Conservation (phyloP, 768 basidiomycete genomes). For the Collybia sordida region DNA sequence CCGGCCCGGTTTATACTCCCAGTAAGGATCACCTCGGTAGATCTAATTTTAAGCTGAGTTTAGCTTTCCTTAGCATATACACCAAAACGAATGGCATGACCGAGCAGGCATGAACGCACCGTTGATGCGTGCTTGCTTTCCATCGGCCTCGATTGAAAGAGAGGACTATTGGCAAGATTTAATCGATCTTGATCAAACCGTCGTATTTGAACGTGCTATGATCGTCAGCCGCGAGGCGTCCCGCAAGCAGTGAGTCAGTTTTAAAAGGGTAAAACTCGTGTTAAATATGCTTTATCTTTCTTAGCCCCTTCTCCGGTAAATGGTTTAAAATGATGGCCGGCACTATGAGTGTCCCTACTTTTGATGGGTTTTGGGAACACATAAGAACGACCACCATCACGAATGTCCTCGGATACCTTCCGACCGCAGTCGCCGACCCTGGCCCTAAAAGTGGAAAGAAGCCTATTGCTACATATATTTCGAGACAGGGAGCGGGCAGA, state of each 20-base stretch:
- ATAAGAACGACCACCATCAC: slow-evolving; percentile 25
- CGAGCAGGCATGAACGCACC: slow-evolving; percentile 15
- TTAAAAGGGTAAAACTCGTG: no score
- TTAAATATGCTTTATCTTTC: not conserved
- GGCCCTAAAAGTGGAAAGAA: no score
- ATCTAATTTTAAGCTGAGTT: not conserved
- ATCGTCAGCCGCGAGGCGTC: slow-evolving; percentile 66
- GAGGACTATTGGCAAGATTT: slow-evolving; percentile 66
- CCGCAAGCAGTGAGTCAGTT: slow-evolving; percentile 37
- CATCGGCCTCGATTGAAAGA: slow-evolving; percentile 55
- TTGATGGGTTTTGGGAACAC: slow-evolving; percentile 34
- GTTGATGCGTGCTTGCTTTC: slow-evolving; percentile 65
- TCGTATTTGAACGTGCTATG: slow-evolving; percentile 62
- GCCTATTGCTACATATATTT: slow-evolving; percentile 56
- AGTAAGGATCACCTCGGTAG: slow-evolving; percentile 4
- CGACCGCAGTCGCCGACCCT: slow-evolving; percentile 3
- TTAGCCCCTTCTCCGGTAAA: slow-evolving; percentile 22
- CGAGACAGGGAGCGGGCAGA: slow-evolving; percentile 49
- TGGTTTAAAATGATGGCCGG: slow-evolving; percentile 40
- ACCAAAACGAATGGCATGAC: slow-evolving; percentile 20
- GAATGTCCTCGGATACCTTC: slow-evolving; percentile 33
- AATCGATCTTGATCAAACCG: slow-evolving; percentile 40
- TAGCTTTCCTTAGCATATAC: slow-evolving; percentile 11
- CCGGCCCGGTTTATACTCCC: slow-evolving; percentile 21
- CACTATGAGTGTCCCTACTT: slow-evolving; percentile 26